Evolutionary conservation across 345 rosid genomes (phyloP).

Genomic region (Dovyalis caffra): DNA sequence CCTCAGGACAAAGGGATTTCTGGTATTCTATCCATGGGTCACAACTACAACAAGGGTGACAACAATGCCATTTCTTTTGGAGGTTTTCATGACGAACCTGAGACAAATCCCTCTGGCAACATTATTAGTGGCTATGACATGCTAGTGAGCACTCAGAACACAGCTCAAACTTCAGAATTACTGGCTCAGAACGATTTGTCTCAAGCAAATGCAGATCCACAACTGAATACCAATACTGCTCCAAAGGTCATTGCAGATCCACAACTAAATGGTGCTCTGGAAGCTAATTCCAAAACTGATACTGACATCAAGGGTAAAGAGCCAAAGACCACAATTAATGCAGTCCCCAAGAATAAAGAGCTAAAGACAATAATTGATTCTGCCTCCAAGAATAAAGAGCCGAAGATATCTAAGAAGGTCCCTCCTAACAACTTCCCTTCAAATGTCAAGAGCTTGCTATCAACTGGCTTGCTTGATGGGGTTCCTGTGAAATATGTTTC

Average conservation of each 20-base stretch:
- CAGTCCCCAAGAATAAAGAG: slow-evolving; percentile 13
- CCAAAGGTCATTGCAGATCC: slow-evolving; percentile 33
- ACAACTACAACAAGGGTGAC: slow-evolving; percentile 38
- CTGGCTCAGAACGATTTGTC: slow-evolving; percentile 37
- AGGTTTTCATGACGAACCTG: slow-evolving; percentile 48
- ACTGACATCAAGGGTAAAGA: slow-evolving; percentile 12
- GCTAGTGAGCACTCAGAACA: slow-evolving; percentile 42
- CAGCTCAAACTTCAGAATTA: slow-evolving; percentile 43
- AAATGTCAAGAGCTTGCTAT: slow-evolving; percentile 84
- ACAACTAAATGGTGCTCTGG: slow-evolving; percentile 20
- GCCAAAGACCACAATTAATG: slow-evolving; percentile 4
- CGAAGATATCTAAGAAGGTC: slow-evolving; percentile 57
- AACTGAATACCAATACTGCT: slow-evolving; percentile 14
- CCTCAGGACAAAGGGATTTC: slow-evolving; percentile 40
- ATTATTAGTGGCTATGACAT: slow-evolving; percentile 41
- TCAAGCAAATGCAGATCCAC: slow-evolving; percentile 31
- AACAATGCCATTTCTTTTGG: slow-evolving; percentile 51
- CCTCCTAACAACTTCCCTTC: slow-evolving; percentile 91
- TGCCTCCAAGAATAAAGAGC: slow-evolving; percentile 53
- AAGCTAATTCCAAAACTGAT: slow-evolving; percentile 45
- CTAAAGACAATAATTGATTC: slow-evolving; percentile 21
- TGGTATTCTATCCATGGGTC: slow-evolving; percentile 38
- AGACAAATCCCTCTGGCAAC: slow-evolving; percentile 40
- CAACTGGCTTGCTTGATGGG: slow-evolving; percentile 92
- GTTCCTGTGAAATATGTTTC: slow-evolving; percentile 82